A percentile compares a stretch with the other conserved stretches of the same genome.
Evolutionary conservation across 768 basidiomycete genomes (phyloP).

Genomic region (Hortiboletus flavorubellus): DNA sequence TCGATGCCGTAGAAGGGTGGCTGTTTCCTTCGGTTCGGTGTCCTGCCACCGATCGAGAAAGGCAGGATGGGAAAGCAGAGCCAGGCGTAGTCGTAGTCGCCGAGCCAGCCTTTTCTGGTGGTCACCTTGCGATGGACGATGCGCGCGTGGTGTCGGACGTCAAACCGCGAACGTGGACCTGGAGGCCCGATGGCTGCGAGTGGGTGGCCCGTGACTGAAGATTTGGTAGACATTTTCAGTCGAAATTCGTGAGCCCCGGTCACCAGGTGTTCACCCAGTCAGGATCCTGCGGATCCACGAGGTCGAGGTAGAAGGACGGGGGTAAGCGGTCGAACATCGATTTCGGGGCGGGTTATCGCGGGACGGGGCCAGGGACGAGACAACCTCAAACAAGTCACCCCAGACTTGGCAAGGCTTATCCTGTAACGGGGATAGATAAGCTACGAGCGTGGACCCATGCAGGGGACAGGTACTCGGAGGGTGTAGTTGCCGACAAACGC

Average conservation of each 20-base stretch:
- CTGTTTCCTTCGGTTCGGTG: conserved; percentile 24
- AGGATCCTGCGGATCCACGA: neutral
- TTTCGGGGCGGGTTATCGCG: neutral
- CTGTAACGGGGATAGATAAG: neutral
- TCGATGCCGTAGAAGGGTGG: conserved; percentile 79
- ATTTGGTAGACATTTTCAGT: conserved; percentile 14
- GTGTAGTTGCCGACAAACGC: no score
- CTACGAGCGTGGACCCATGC: neutral
- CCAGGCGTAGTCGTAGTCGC: conserved; percentile 77
- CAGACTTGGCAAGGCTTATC: no score
- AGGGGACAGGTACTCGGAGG: no score
- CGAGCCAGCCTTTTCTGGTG: conserved; percentile 71
- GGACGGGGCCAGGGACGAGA: neutral
- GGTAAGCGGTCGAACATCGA: neutral
- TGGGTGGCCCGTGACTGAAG: conserved; percentile 15
- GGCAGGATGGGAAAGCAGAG: conserved; percentile 70
- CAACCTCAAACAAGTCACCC: neutral
- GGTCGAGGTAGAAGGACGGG: neutral
- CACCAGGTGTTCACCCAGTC: neutral
- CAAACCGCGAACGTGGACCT: neutral
- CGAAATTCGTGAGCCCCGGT: neutral
- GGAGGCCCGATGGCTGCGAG: conserved; percentile 14
- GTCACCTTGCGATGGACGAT: conserved; percentile 37
- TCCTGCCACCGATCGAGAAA: conserved; percentile 39
- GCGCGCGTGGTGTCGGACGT: conserved; percentile 5